Evolutionary conservation across 1,139 yeast species (phyloP).

Genomic region (Blastobotrys buckinghamii): DNA sequence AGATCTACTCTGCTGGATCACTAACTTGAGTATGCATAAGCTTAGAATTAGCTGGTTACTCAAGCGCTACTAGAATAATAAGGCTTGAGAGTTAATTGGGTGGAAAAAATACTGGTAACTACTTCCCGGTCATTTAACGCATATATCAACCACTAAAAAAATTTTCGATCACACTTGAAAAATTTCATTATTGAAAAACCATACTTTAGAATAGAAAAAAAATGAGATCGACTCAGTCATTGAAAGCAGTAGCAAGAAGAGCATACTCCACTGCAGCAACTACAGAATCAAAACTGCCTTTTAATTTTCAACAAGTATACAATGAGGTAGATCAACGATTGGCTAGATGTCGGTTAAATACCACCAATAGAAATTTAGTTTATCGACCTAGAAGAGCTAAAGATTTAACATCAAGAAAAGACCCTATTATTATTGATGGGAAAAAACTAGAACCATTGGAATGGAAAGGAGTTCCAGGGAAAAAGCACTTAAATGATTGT

Average conservation of each 20-base stretch:
- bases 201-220: too few relatives aligned
- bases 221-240: neutral
- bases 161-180: neutral
- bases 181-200: too few relatives aligned
- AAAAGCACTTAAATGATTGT: conserved; percentile 19
- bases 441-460: conserved; percentile 19
- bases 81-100: too few relatives aligned
- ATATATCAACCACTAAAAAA: neutral
- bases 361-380: conserved; percentile 23
- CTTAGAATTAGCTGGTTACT: too few relatives aligned
- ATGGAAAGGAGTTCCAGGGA: conserved; percentile 27
- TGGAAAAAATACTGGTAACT: too few relatives aligned
- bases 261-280: neutral
- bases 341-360: conserved; percentile 18
- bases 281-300: neutral
- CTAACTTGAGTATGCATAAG: too few relatives aligned
- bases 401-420: conserved; percentile 20
- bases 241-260: neutral
- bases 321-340: conserved; percentile 12
- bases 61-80: too few relatives aligned
- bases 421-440: conserved; percentile 22
- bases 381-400: conserved; percentile 26
- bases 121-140: too few relatives aligned
- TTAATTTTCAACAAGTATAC: conserved; percentile 1
- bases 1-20: too few relatives aligned